These are phyloP conservation scores for Echites panduratus DNA, from an alignment of 257 asterid genomes.

Conservation along the genomic window DNA sequence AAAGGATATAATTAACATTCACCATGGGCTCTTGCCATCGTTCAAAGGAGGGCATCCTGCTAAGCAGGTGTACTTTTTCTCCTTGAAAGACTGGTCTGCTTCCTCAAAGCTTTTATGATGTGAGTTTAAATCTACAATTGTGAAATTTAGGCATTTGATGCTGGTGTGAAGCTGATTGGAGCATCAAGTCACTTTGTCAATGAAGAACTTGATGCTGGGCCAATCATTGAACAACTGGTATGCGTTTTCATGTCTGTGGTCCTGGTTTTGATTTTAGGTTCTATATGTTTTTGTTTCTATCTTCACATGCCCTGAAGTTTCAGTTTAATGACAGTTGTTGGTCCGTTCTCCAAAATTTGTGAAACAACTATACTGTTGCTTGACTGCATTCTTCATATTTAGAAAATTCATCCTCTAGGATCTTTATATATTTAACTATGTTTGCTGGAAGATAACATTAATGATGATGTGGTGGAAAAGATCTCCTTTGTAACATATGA, in stretches of 20 bases:
- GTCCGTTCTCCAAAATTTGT: neutral
- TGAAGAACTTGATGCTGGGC: slow-evolving; percentile 90
- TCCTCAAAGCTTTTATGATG: slow-evolving; percentile 4
- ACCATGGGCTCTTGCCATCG: slow-evolving; percentile 90
- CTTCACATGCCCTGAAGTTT: neutral
- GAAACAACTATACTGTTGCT: neutral
- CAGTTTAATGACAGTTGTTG: neutral
- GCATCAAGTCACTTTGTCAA: slow-evolving; percentile 94
- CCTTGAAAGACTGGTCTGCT: slow-evolving; percentile 6
- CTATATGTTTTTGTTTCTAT: neutral
- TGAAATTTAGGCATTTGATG: slow-evolving; percentile 72
- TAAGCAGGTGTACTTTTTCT: slow-evolving; percentile 55
- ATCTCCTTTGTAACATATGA: neutral
- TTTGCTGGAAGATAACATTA: neutral
- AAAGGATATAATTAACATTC: slow-evolving; percentile 83
- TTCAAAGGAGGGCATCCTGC: slow-evolving; percentile 95
- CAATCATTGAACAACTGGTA: slow-evolving; percentile 97
- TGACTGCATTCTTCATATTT: neutral
- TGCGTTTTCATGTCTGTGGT: slow-evolving; percentile 12
- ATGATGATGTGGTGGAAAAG: neutral
- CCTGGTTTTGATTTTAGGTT: slow-evolving; percentile 5
- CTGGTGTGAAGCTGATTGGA: slow-evolving; percentile 94
- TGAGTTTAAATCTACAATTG: slow-evolving; percentile 7
- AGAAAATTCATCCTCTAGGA: neutral
- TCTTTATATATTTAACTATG: neutral